These are phyloP conservation scores for Pichia sp. DNA, from an alignment of 1,139 yeast species.

Conservation along the genomic window DNA sequence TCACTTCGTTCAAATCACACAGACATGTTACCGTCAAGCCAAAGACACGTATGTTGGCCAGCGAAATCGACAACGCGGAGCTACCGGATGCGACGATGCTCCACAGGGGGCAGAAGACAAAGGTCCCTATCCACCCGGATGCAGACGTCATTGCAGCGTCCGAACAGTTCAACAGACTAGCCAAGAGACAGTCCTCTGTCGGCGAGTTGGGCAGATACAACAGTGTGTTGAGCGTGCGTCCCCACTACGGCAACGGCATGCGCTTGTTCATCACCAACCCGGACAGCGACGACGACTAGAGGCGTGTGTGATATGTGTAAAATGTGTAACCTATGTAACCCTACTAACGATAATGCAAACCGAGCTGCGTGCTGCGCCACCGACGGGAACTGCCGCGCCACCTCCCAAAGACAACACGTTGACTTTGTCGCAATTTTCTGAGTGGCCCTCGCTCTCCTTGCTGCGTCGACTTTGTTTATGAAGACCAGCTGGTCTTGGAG, in stretches of 20 bases:
- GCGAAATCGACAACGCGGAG: constrained; percentile 73
- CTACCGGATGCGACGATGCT: constrained; percentile 33
- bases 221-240: constrained; percentile 29
- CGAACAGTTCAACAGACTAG: constrained; percentile 28
- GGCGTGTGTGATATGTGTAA: too few species aligned
- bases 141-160: constrained; percentile 31
- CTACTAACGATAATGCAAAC: too few species aligned
- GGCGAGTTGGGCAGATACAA: constrained; percentile 26
- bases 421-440: too few species aligned
- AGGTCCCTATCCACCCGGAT: constrained; percentile 31
- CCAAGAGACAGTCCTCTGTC: constrained; percentile 13
- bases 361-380: too few species aligned
- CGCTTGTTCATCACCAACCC: constrained; percentile 70
- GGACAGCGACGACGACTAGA: constrained; percentile 38
- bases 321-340: too few species aligned
- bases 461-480: too few species aligned
- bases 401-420: too few species aligned
- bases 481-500: too few species aligned
- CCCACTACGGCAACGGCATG: constrained; percentile 24
- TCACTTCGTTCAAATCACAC: constrained; percentile 2
- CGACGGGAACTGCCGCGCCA: too few species aligned
- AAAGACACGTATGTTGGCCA: constrained; percentile 73
- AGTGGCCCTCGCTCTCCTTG: too few species aligned
- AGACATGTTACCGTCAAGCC: constrained; percentile 59
- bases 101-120: constrained; percentile 28